Conservation (phyloP, 2,329 filamentous ascomycete genomes). For the Canariomyces notabilis region DNA sequence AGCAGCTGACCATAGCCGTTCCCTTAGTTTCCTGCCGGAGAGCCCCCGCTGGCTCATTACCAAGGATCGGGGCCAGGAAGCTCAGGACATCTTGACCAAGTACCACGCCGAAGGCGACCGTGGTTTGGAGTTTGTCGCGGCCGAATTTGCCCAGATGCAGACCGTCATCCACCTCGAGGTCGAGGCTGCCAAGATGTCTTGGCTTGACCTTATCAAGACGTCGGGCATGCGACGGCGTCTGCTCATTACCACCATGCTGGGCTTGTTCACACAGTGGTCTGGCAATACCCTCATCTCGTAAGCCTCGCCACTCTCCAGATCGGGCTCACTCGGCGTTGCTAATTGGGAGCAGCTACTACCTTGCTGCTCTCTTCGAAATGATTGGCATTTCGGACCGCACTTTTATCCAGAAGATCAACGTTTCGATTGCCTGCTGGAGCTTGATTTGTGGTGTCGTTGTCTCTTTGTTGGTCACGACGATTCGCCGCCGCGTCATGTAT, state of each 20-base stretch:
- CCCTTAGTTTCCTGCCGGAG: conserved; percentile 41
- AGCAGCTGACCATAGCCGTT: neutral
- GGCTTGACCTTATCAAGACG: conserved; percentile 36
- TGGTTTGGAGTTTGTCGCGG: conserved; percentile 40
- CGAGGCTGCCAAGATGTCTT: conserved; percentile 36
- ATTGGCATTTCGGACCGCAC: conserved; percentile 37
- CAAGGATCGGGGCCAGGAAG: conserved; percentile 45
- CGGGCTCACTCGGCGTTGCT: neutral
- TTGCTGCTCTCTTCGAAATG: conserved; percentile 40
- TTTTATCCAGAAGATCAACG: conserved; percentile 38
- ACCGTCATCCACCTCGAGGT: conserved; percentile 41
- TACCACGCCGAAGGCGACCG: conserved; percentile 46
- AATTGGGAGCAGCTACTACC: conserved; percentile 32
- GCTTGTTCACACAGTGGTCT: conserved; percentile 49
- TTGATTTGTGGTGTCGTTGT: conserved; percentile 39
- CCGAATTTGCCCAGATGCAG: conserved; percentile 47
- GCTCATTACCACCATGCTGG: conserved; percentile 43
- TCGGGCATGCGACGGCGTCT: conserved; percentile 35
- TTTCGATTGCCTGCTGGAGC: conserved; percentile 41
- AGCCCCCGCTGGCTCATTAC: conserved; percentile 55
- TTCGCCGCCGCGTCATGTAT: conserved; percentile 45
- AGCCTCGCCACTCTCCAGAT: neutral
- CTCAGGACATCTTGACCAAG: conserved; percentile 45
- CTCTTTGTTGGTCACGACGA: conserved; percentile 38
- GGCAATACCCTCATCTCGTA: conserved; percentile 18